Evolutionary conservation across 2,329 filamentous ascomycete genomes (phyloP).

Genomic region (Cladosporium colombiae): DNA sequence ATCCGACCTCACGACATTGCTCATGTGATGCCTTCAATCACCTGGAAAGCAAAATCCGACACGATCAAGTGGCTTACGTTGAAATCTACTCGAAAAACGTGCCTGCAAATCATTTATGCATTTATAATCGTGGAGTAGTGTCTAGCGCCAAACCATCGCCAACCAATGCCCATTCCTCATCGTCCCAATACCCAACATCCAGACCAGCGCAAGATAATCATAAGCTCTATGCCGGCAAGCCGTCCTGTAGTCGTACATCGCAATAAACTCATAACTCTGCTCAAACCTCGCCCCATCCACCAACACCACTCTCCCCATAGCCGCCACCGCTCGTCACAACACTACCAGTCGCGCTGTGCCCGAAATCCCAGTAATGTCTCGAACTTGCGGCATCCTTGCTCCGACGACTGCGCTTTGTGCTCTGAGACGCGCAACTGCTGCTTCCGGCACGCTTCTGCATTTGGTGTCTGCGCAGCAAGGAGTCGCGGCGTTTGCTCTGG

Average conservation of each 20-base stretch:
- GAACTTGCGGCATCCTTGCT: conserved; percentile 63
- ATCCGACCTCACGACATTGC: not conserved
- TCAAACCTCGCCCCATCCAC: conserved; percentile 76
- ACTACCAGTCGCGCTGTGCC: conserved; percentile 68
- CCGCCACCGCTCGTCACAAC: conserved; percentile 34
- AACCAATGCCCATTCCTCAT: not conserved
- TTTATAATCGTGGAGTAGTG: not conserved
- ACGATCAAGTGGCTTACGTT: not conserved
- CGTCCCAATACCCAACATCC: too few species aligned
- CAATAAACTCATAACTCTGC: not conserved
- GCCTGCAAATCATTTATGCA: not conserved
- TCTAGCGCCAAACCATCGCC: not conserved
- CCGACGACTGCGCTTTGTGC: conserved; percentile 65
- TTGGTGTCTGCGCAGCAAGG: conserved; percentile 34
- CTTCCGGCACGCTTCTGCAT: conserved; percentile 44
- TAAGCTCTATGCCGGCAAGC: not conserved
- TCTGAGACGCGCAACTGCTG: conserved; percentile 81
- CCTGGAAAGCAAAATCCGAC: not conserved
- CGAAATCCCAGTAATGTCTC: conserved; percentile 90
- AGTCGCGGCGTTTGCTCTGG: conserved; percentile 29
- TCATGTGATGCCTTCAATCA: not conserved
- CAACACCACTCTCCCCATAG: conserved; percentile 53
- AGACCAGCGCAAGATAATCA: not conserved
- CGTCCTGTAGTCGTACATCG: not conserved
- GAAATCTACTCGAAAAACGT: not conserved